Percentiles rank a stretch among this genome's conserved stretches.
Conservation (phyloP, 2,329 filamentous ascomycete genomes). For the Colletotrichum agaves region DNA sequence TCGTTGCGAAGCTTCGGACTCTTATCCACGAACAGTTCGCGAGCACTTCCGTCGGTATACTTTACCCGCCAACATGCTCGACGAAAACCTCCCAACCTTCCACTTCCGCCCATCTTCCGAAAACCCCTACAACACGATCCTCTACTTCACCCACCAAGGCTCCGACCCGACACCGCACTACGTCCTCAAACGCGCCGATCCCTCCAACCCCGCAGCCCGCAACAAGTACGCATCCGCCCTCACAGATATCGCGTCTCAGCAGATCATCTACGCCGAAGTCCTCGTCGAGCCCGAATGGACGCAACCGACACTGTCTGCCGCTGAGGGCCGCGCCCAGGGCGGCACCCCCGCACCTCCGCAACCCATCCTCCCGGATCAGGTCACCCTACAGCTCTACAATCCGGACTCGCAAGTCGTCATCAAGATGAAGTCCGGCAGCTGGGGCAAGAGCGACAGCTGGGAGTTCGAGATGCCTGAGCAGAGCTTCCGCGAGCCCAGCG, state of each 20-base stretch:
- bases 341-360: slow-evolving; percentile 70
- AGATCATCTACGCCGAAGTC: slow-evolving; percentile 89
- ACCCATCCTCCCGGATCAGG: slow-evolving; percentile 80
- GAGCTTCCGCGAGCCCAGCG: slow-evolving; percentile 83
- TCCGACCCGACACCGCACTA: slow-evolving; percentile 85
- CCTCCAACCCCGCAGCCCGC: slow-evolving; percentile 73
- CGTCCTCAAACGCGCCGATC: slow-evolving; percentile 80
- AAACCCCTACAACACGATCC: slow-evolving; percentile 65
- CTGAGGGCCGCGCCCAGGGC: slow-evolving; percentile 78
- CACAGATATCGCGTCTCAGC: slow-evolving; percentile 82
- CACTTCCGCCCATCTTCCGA: slow-evolving; percentile 63
- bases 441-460: slow-evolving; percentile 85
- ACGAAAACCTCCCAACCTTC: slow-evolving; percentile 90
- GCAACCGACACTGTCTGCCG: slow-evolving; percentile 82
- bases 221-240: slow-evolving; percentile 90
- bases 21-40: background rate
- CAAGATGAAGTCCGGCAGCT: slow-evolving; percentile 77
- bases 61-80: slow-evolving; percentile 71
- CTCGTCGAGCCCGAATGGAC: slow-evolving; percentile 87
- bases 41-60: background rate
- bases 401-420: slow-evolving; percentile 86
- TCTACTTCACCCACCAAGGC: slow-evolving; percentile 76
- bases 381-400: slow-evolving; percentile 91
- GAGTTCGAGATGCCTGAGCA: slow-evolving; percentile 92
- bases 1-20: background rate